Evolutionary conservation across 441 rosid species (phyloP), one percentile per base, ranked within the genome.

Genomic region (Brassica balearica): DNA sequence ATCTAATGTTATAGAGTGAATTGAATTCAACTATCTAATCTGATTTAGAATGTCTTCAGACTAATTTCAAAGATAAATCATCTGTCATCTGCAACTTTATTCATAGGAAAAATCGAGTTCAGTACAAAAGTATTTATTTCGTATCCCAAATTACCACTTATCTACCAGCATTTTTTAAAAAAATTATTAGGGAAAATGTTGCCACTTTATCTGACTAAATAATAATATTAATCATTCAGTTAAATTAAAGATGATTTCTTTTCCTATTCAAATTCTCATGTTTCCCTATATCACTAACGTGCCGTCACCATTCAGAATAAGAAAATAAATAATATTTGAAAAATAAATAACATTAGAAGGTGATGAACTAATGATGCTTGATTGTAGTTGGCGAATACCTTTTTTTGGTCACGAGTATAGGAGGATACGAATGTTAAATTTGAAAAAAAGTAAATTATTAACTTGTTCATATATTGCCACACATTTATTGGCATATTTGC

Each of bases 401-500:
- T 72, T 7, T 64, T 64, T 72, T 7, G 69, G 60, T 65, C 77
- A 73, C 71, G 65, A 74, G 41, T 51, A 29, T 55, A 55, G 59
- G 48, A 41, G 51, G 48, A 43, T 75, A 55, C 9, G 43, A 75
- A 14, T 38, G 56, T 22, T 25, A 12, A 4, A 60, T 15, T 34
- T 55, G 56, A 25, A 2, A 25, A 25, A 25, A 25, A 12, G 1
- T 65, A 12, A 36, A 66, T 55, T 12, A 27, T 75, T 41, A 41
- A 8, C 29, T 38, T 58, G 60, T 23, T n/a, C 66, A 38, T 66
- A 38, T 66, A 23, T n/a, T 65, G 46, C 10, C 60, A 38, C 14
- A 20, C 34, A 61, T 25, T 11, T 60, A 23, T 15, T 55, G 62
- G 68, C 73, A 68, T 27, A 75, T 12, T 75, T 75, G 51, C 79